Evolutionary conservation across 1,284 basidiomycete genomes (phyloP).

Genomic region (Microbotryum violaceum): DNA sequence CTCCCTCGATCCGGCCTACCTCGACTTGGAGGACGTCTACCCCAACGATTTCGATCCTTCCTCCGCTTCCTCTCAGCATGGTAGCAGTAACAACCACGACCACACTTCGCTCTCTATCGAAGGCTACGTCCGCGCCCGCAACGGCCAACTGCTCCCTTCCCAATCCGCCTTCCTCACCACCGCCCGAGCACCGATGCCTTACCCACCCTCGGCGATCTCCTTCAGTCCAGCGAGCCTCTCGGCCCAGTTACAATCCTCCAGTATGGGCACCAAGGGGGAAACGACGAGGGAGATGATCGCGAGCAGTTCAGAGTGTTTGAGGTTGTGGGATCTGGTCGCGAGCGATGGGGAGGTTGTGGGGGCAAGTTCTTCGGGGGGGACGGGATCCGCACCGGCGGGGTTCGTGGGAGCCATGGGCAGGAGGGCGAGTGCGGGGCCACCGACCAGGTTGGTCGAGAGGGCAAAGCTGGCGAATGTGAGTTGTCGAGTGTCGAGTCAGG

Average conservation of each 20-base stretch:
- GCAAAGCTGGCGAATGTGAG: conserved; percentile 66
- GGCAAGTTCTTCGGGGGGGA: conserved; percentile 32
- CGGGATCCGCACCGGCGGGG: conserved; percentile 36
- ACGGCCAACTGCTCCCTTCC: conserved; percentile 16
- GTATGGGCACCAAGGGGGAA: conserved; percentile 41
- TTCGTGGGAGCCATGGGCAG: conserved; percentile 37
- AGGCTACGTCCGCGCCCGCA: conserved; percentile 6
- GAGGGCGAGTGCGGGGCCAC: conserved; percentile 50
- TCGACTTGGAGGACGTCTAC: conserved; percentile 71
- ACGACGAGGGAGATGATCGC: conserved; percentile 65
- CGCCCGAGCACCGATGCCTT: conserved; percentile 69
- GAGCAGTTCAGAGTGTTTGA: conserved; percentile 78
- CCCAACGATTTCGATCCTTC: conserved; percentile 51
- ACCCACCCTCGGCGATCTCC: conserved; percentile 71
- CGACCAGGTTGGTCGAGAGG: conserved; percentile 39
- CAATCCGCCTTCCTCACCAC: conserved; percentile 56
- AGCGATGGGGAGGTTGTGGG: conserved; percentile 43
- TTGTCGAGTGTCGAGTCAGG: conserved; percentile 37
- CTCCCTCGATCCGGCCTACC: conserved; percentile 54
- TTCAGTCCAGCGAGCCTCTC: conserved; percentile 68
- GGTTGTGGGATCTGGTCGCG: conserved; percentile 68
- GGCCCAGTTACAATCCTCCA: conserved; percentile 57
- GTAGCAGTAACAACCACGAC: not conserved
- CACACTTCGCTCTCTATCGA: not conserved
- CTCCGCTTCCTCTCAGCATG: conserved; percentile 33